phyloP scores from a whole-genome alignment of 1,139 yeast species.

The Torulaspora globosa region DNA sequence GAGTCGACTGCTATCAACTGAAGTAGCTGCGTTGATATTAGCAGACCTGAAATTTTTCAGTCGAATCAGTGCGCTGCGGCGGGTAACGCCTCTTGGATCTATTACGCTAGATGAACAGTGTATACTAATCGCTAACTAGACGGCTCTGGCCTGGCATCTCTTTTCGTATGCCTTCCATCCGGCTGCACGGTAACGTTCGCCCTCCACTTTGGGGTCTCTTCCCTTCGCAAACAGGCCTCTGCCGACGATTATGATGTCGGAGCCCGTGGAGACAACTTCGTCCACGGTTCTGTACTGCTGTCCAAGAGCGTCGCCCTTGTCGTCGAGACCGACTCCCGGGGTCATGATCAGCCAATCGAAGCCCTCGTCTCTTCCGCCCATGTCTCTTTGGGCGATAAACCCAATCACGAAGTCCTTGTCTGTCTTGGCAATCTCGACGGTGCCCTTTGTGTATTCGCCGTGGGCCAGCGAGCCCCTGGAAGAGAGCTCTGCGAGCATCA shows the following conservation, averaged over 20 bases:
- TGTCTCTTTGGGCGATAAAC: slow-evolving; percentile 86
- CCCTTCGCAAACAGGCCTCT: slow-evolving; percentile 96
- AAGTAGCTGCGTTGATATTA: not conserved
- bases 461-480: slow-evolving; percentile 90
- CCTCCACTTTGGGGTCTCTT: slow-evolving; percentile 83
- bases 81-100: slow-evolving; percentile 1
- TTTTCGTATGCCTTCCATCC: slow-evolving; percentile 87
- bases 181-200: slow-evolving; percentile 82
- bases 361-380: slow-evolving; percentile 78
- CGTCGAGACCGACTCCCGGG: slow-evolving; percentile 97
- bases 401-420: slow-evolving; percentile 92
- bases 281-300: slow-evolving; percentile 94
- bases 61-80: not conserved
- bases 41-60: slow-evolving; percentile 4
- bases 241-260: slow-evolving; percentile 94
- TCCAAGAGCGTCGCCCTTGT: slow-evolving; percentile 93
- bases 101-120: not conserved
- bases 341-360: slow-evolving; percentile 96
- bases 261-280: slow-evolving; percentile 75
- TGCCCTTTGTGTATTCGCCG: slow-evolving; percentile 82
- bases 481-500: slow-evolving; percentile 94
- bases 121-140: not conserved
- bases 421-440: slow-evolving; percentile 83
- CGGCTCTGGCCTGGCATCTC: slow-evolving; percentile 31
- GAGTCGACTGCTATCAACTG: not conserved